Conservation (phyloP, 2,329 filamentous ascomycete genomes). For the Nemania sp. region DNA sequence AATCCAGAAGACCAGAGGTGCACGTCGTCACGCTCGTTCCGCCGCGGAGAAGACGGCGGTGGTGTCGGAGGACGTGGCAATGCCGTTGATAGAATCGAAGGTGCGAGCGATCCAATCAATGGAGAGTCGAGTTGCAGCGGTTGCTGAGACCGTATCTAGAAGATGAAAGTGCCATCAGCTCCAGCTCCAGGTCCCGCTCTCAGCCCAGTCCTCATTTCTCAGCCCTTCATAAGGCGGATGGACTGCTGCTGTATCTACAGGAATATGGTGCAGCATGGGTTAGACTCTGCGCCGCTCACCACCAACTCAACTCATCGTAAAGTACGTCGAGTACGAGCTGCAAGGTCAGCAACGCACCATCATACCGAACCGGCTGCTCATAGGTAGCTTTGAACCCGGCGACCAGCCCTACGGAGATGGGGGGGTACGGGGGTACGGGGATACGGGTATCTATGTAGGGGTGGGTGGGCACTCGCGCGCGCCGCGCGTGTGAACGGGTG, state of each 20-base stretch:
- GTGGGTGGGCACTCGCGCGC: no score
- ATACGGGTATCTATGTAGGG: not conserved
- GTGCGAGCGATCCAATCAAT: constrained; percentile 24
- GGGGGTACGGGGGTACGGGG: constrained; percentile 21
- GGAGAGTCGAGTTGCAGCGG: constrained; percentile 28
- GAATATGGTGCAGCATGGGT: not conserved
- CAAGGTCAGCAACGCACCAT: constrained; percentile 10
- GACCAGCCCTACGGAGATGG: constrained; percentile 26
- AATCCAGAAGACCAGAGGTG: constrained; percentile 42
- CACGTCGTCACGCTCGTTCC: constrained; percentile 34
- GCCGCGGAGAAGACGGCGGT: constrained; percentile 32
- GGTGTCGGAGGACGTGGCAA: constrained; percentile 26
- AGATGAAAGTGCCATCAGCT: constrained; percentile 17
- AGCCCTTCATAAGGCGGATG: no score
- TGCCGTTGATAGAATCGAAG: constrained; percentile 25
- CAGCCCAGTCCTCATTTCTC: not conserved
- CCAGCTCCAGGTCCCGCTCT: not conserved
- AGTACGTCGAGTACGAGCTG: constrained; percentile 12
- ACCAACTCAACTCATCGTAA: constrained; percentile 12
- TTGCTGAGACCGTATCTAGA: constrained; percentile 31
- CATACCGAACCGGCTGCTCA: constrained; percentile 7
- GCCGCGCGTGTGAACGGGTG: constrained; percentile 24
- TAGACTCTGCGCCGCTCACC: not conserved
- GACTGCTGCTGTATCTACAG: constrained; percentile 2
- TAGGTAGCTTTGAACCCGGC: constrained; percentile 8